Conservation (phyloP, 2,329 filamentous ascomycete species). For the Arthrobotrys pseudoclavata region DNA sequence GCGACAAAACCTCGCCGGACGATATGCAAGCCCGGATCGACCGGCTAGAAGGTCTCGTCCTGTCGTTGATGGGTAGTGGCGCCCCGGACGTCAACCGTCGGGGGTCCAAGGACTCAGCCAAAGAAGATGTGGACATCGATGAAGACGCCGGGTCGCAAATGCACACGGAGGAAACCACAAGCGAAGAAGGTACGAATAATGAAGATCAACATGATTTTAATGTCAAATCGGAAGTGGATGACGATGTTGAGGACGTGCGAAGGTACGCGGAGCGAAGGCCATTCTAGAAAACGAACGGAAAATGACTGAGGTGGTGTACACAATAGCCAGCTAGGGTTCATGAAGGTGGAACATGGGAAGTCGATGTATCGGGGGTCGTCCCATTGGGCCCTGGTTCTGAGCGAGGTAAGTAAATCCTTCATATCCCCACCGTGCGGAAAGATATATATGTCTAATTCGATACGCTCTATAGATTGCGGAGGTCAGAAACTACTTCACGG, state of each 20-base stretch:
- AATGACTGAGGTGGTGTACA: conserved; percentile 65
- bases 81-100: conserved; percentile 60
- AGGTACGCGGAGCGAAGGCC: conserved; percentile 68
- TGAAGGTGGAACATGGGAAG: conserved; percentile 83
- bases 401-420: conserved; percentile 71
- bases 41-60: conserved; percentile 88
- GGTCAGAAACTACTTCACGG: conserved; percentile 89
- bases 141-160: conserved; percentile 69
- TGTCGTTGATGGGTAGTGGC: conserved; percentile 84
- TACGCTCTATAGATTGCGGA: conserved; percentile 77
- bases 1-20: conserved; percentile 73
- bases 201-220: conserved; percentile 67
- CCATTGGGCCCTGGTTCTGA: conserved; percentile 84
- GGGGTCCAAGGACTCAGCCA: conserved; percentile 64
- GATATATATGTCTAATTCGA: not conserved
- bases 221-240: conserved; percentile 70
- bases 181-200: conserved; percentile 58
- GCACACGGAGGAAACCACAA: conserved; percentile 61
- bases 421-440: not conserved
- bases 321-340: conserved; percentile 71
- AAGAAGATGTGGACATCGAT: conserved; percentile 71
- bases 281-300: conserved; percentile 64
- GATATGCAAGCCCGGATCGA: conserved; percentile 99
- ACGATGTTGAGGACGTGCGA: conserved; percentile 71
- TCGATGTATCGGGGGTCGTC: conserved; percentile 83